phyloP scores from a whole-genome alignment of 75 land plant species.

The Sequoiadendron giganteum region DNA sequence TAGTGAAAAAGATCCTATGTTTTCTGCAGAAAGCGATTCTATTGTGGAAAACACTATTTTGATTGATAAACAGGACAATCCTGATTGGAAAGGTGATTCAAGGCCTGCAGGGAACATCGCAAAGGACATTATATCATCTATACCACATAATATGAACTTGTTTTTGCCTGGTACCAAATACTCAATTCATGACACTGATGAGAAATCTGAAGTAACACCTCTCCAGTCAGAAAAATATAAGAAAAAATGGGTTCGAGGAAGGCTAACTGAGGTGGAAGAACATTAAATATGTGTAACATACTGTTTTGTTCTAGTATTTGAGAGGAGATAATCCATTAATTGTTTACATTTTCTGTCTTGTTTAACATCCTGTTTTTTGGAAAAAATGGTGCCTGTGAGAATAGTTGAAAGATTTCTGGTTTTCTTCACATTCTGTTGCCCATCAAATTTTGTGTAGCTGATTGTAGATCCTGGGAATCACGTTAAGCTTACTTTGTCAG shows the following conservation, averaged over 20 bases:
- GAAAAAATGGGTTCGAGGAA: constrained; percentile 51
- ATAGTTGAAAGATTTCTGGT: not conserved
- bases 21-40: not conserved
- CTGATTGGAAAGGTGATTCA: not conserved
- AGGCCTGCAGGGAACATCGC: not conserved
- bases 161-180: not conserved
- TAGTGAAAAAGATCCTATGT: not conserved
- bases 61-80: not conserved
- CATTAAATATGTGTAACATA: not conserved
- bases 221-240: not conserved
- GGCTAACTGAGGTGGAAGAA: constrained; percentile 32
- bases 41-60: not conserved
- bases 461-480: not conserved
- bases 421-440: not conserved
- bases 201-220: not conserved
- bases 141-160: not conserved
- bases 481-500: not conserved
- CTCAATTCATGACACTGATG: not conserved
- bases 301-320: not conserved
- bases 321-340: not conserved
- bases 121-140: not conserved
- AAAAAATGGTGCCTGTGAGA: not conserved
- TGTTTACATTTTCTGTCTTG: not conserved
- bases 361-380: not conserved
- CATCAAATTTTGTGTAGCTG: no score